Evolutionary conservation across 805 yeast genomes (phyloP).

Genomic region (Candida boleticola): DNA sequence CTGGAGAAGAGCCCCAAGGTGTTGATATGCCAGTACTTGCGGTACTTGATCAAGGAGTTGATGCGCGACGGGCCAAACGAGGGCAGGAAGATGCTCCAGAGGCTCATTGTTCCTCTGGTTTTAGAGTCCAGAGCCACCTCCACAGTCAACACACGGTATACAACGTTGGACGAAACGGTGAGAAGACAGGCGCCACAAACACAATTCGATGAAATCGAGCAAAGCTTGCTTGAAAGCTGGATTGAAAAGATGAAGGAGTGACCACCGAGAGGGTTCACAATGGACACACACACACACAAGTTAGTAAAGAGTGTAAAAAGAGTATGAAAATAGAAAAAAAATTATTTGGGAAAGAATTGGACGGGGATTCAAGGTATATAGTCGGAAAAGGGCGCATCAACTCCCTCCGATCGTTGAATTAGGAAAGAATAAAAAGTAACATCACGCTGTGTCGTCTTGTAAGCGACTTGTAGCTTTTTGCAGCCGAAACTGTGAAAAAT

Average conservation of each 20-base stretch:
- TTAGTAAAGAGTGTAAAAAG: background rate
- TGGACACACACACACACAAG: no score
- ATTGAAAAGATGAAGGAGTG: conserved; percentile 30
- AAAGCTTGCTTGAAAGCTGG: conserved; percentile 41
- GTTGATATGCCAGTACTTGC: conserved; percentile 37
- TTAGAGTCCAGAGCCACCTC: conserved; percentile 1
- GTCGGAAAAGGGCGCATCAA: no score
- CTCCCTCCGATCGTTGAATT: no score
- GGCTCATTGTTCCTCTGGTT: conserved; percentile 35
- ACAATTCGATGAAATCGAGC: conserved; percentile 39
- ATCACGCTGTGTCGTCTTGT: no score
- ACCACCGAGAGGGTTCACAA: no score
- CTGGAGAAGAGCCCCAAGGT: conserved; percentile 22
- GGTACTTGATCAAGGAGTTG: conserved; percentile 38
- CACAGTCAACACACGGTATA: conserved; percentile 1
- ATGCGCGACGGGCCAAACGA: conserved; percentile 4
- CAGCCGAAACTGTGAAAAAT: no score
- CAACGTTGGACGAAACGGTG: conserved; percentile 4
- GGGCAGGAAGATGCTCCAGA: conserved; percentile 21
- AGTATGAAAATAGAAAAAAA: background rate
- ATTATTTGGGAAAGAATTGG: background rate
- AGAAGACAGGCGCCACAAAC: conserved; percentile 8
- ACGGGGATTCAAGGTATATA: no score
- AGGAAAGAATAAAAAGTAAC: no score
- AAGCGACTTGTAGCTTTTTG: no score